Evolutionary conservation across 345 rosid genomes (phyloP).

Genomic region (Salix udensis): DNA sequence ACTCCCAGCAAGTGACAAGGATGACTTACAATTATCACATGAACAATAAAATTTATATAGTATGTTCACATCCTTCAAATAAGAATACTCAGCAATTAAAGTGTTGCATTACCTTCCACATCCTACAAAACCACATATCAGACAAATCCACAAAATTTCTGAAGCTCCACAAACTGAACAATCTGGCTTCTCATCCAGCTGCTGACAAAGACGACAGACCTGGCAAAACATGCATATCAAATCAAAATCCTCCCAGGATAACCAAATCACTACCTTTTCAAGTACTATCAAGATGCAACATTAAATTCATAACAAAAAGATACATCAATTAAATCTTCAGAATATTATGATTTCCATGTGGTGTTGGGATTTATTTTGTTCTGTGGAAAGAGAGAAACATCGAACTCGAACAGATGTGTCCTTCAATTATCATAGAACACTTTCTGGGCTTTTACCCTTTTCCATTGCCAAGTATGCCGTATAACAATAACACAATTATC

Average conservation of each 20-base stretch:
- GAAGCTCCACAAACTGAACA: slow-evolving; percentile 78
- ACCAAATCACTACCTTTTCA: background rate
- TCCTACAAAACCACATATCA: slow-evolving; percentile 89
- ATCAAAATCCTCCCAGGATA: background rate
- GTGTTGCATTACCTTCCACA: slow-evolving; percentile 75
- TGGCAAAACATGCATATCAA: slow-evolving; percentile 17
- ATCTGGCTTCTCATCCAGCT: slow-evolving; percentile 68
- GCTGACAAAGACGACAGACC: slow-evolving; percentile 91
- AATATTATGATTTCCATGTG: background rate
- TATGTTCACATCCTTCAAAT: background rate
- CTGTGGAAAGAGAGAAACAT: slow-evolving; percentile 2
- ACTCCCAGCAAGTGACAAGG: background rate
- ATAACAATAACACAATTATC: background rate
- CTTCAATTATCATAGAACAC: background rate
- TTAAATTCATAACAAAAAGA: background rate
- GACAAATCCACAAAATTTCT: slow-evolving; percentile 84
- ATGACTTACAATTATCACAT: slow-evolving; percentile 9
- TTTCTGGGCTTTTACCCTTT: background rate
- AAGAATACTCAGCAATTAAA: background rate
- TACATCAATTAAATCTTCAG: background rate
- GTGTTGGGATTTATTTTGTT: background rate
- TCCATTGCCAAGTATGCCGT: background rate
- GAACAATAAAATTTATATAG: background rate
- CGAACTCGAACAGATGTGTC: background rate
- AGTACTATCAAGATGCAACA: no score